phyloP scores from a whole-genome alignment of 495 filamentous ascomycete species.

The Podospora pseudoanserina region DNA sequence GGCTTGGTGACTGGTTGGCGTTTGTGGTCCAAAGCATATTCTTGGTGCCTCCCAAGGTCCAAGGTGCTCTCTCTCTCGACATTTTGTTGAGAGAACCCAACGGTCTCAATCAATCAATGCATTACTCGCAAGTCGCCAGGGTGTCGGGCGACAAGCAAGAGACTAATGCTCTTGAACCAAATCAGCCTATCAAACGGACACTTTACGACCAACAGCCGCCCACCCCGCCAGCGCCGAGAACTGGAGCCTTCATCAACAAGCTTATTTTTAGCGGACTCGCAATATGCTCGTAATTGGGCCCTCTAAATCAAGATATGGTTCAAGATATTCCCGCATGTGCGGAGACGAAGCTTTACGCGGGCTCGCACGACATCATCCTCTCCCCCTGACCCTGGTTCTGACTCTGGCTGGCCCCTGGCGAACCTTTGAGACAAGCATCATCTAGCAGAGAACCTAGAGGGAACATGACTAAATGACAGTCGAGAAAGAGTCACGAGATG shows the following conservation, averaged over 20 bases:
- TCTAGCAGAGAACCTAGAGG: background rate
- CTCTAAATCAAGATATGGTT: conserved; percentile 8
- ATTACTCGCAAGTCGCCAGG: background rate
- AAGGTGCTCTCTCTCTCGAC: background rate
- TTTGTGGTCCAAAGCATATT: conserved; percentile 19
- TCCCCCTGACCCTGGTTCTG: background rate
- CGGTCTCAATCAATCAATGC: background rate
- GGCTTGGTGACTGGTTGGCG: conserved; percentile 7
- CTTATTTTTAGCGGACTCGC: conserved; percentile 23
- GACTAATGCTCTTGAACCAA: background rate
- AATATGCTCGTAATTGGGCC: conserved; percentile 18
- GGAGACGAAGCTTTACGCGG: conserved; percentile 19
- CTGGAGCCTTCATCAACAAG: conserved; percentile 2
- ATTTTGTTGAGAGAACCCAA: background rate
- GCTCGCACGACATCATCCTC: background rate
- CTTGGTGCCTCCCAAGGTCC: conserved; percentile 12
- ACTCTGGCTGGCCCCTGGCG: background rate
- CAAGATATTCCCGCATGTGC: conserved; percentile 20
- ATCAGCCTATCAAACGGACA: conserved; percentile 1
- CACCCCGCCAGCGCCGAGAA: conserved; percentile 21
- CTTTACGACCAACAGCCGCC: conserved; percentile 13
- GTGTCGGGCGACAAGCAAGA: background rate
- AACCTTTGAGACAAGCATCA: background rate
- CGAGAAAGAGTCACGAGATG: background rate
- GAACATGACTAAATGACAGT: background rate